Base-by-base conservation (phyloP, 2,329 filamentous ascomycete genomes). In the Neophaeococcomyces mojaviensis region DNA sequence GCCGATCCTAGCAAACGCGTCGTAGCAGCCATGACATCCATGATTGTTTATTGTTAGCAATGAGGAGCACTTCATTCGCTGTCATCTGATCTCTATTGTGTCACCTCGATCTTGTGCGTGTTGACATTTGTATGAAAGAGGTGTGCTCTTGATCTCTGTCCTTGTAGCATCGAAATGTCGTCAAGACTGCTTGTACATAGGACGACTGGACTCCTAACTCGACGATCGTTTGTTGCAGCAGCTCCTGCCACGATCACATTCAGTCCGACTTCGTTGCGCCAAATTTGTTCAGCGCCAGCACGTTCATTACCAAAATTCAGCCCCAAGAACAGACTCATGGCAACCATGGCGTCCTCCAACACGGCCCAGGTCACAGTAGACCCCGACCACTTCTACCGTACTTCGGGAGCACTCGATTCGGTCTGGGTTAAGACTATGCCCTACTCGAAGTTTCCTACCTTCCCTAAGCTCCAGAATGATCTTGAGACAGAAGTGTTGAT, bases 361-460 rank as follows among this genome's bases (percentile, higher is more conserved):
- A 19, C n/a, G 24, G 19, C 26, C 9, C 15, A 12, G 15, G 10
- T n/a, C 30, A 19, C 39, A 6, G 26, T 41, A 16, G 40, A 50
- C 20, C 48, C 62, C 5, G 34, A 64, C 41, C 63, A 67, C 35
- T 66, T 61, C 49, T 62, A 66, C 53, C 59, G 64, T 33, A 77
- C 75, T 3, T 75, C 73, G 1, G 75, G 76, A 30, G 61, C 65
- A 15, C 70, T 64, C 3, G 71, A 76, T 42, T 57, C 76, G 0
- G 76, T 79, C 16, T 79, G 76, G 75, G 59, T 74, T 0, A 73
- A 76, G 51, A 62, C 61, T 0, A 62, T 72, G 19, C 71, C 70
- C 0, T 76, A 70, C 58, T 60, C 62, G 24, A 60, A 64, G 12
- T 63, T 68, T 4, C 71, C 72, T 1, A 51, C 58, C 4, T 76